Conservation (phyloP, 306 rosid species). For the Cicer judaicum region DNA sequence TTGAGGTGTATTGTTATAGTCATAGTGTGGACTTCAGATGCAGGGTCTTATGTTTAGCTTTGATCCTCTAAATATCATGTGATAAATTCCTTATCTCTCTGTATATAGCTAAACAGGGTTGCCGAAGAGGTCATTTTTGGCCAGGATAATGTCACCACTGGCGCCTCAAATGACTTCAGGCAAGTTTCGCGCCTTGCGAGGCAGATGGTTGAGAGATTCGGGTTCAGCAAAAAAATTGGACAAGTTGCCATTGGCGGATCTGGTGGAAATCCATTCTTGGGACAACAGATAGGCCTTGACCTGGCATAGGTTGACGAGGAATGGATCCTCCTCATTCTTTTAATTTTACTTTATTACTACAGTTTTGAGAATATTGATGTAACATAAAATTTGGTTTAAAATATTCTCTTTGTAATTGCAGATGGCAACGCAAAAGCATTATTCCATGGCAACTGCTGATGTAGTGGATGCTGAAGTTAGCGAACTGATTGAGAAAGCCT, state of each 20-base stretch:
- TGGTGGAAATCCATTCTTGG: slow-evolving; percentile 98
- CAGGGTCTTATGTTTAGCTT: background rate
- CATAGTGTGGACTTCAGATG: background rate
- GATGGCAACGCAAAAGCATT: slow-evolving; percentile 92
- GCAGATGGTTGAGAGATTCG: slow-evolving; percentile 98
- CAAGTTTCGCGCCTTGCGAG: slow-evolving; percentile 98
- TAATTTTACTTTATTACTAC: background rate
- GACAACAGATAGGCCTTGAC: slow-evolving; percentile 74
- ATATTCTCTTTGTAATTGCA: slow-evolving; percentile 43
- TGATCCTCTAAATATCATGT: background rate
- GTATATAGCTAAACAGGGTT: slow-evolving; percentile 60
- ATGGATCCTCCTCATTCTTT: background rate
- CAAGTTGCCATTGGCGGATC: slow-evolving; percentile 89
- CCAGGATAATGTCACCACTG: slow-evolving; percentile 86
- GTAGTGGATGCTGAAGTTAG: slow-evolving; percentile 89
- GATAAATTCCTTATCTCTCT: slow-evolving; percentile 11
- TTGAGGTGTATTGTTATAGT: background rate
- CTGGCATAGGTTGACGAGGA: slow-evolving; percentile 7
- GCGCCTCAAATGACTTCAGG: slow-evolving; percentile 98
- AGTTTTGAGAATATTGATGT: background rate
- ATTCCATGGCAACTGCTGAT: slow-evolving; percentile 94
- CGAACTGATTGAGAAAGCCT: slow-evolving; percentile 90
- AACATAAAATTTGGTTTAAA: background rate
- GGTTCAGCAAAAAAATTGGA: slow-evolving; percentile 97
- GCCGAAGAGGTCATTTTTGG: slow-evolving; percentile 82